Evolutionary conservation across 371 early-diverging fungal genomes (phyloP).

Genomic region (Mortierella sp.): DNA sequence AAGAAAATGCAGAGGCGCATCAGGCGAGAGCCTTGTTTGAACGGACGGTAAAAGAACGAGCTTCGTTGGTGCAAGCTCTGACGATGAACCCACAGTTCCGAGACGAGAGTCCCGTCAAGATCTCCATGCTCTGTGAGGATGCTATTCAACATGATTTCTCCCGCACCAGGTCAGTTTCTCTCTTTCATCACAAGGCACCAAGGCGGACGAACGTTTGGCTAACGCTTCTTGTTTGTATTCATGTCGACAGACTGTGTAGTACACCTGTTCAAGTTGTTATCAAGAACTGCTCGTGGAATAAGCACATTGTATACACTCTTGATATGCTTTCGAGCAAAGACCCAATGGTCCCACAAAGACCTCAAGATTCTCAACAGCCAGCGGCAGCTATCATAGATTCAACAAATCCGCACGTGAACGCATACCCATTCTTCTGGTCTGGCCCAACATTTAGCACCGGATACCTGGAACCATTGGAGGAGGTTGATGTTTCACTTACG

Average conservation of each 20-base stretch:
- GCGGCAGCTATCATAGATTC: constrained; percentile 16
- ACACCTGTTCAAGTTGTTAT: constrained; percentile 61
- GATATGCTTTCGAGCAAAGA: constrained; percentile 65
- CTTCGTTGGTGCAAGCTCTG: constrained; percentile 68
- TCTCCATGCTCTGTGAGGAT: constrained; percentile 61
- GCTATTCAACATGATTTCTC: constrained; percentile 61
- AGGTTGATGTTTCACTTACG: constrained; percentile 53
- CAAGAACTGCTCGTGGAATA: constrained; percentile 74
- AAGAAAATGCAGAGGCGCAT: constrained; percentile 12
- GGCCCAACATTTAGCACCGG: constrained; percentile 68
- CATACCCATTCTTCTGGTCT: constrained; percentile 69
- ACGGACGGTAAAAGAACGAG: constrained; percentile 73
- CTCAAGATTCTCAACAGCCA: background rate
- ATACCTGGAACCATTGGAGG: constrained; percentile 64
- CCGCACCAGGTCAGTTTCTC: constrained; percentile 56
- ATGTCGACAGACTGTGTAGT: constrained; percentile 57
- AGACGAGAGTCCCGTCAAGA: constrained; percentile 76
- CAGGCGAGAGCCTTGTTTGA: constrained; percentile 71
- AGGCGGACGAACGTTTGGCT: no score
- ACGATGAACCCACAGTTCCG: constrained; percentile 65
- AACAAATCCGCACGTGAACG: constrained; percentile 54
- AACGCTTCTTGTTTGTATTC: background rate
- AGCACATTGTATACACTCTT: constrained; percentile 61
- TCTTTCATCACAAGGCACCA: no score
- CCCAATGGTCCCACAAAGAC: constrained; percentile 37